Evolutionary conservation across 129 eudicot genomes (phyloP), one percentile per base, ranked within the genome.

Genomic region (Escallonia herrerae): DNA sequence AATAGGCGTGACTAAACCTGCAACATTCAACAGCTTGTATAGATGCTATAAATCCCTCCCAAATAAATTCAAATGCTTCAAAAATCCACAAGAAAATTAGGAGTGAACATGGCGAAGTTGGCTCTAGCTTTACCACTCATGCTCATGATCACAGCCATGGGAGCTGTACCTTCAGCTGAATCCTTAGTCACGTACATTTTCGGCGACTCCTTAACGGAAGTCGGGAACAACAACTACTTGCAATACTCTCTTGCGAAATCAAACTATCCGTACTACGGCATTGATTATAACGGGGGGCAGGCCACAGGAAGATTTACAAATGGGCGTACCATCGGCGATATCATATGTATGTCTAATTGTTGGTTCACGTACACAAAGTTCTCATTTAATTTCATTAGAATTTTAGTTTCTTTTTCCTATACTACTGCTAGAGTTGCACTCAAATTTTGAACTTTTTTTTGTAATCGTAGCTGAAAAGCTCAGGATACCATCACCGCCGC

Each of bases 271-370:
- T 79, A 43, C 38, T 91, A 91, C 13, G 97, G 97, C 0, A 75
- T 91, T 15, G 97, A 91, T 63, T 91, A 63, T 63, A 14, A 2
- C 3, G 81, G 71, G 42, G 84, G 85, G 33, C 68, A 73, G 67
- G 77, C 95, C 40, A 91, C 97, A 1, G 97, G 97, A 44, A 72
- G 97, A 69, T 91, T 91, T 76, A 91, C 79, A 2, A 91, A 91
- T 50, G 97, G 97, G 37, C 80, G 97, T 56, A 91, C 97, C n/a
- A 87, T 91, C 14, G 97, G 97, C 51, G 97, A 91, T 71, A 78
- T 91, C 56, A 76, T 91, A 58, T 84, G 97, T 91, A 82, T 45
- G 52, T 9, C 3, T 0, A 0, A 37, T 14, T 43, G 33, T 22
- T 22, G 33, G 33, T 22, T 1, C 8, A 11, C 9, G 5, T 3